Conservation (phyloP, 2,329 filamentous ascomycete species). For the Trichoderma koningii region DNA sequence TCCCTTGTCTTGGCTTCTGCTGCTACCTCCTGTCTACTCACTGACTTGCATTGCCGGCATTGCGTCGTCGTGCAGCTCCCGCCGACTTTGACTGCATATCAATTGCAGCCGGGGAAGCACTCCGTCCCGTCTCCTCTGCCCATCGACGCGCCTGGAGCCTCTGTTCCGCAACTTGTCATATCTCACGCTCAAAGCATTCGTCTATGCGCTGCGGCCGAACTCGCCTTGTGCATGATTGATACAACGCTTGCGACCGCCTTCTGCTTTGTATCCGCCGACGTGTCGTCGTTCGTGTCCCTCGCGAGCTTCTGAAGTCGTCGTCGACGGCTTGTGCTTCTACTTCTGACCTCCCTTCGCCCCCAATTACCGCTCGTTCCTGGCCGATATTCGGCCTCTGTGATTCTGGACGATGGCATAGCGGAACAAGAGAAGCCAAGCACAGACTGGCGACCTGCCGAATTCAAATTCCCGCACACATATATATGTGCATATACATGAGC, state of each 20-base stretch:
- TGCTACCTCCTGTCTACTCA: neutral
- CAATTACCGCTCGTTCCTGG: slow-evolving; percentile 2
- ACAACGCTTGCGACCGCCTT: slow-evolving; percentile 8
- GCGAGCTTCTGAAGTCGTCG: neutral
- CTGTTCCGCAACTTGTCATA: slow-evolving; percentile 16
- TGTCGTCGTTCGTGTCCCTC: neutral
- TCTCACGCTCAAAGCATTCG: slow-evolving; percentile 2
- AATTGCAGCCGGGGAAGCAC: slow-evolving; percentile 8
- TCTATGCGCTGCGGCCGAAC: slow-evolving; percentile 13
- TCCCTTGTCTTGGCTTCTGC: no score
- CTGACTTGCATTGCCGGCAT: neutral
- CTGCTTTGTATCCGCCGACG: neutral
- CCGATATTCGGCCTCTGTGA: slow-evolving; percentile 20
- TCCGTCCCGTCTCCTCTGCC: slow-evolving; percentile 4
- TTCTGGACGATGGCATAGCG: slow-evolving; percentile 24
- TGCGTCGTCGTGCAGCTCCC: neutral
- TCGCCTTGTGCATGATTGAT: slow-evolving; percentile 24
- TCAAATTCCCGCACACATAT: neutral
- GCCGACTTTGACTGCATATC: slow-evolving; percentile 2
- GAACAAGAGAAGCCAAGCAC: slow-evolving; percentile 19
- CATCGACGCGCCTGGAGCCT: slow-evolving; percentile 1
- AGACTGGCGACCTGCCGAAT: slow-evolving; percentile 14
- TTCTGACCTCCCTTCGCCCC: neutral
- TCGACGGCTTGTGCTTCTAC: neutral
- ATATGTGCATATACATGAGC: neutral